These are phyloP conservation scores for Drechslerella stenobrocha DNA, from an alignment of 2,329 filamentous ascomycete genomes.

Conservation along the genomic window DNA sequence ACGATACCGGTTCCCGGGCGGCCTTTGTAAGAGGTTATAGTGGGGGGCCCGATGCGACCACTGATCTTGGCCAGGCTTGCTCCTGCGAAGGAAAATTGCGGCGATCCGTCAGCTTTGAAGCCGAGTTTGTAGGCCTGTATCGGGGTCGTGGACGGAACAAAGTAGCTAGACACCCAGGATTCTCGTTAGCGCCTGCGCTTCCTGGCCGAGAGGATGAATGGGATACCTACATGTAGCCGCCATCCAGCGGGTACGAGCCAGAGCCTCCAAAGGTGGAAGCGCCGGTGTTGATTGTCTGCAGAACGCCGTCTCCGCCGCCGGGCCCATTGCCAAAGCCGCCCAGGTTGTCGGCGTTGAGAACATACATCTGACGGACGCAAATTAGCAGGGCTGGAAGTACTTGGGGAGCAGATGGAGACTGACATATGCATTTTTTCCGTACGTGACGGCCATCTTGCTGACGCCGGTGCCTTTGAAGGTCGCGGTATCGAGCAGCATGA, in stretches of 20 bases:
- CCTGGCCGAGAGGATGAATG: constrained; percentile 30
- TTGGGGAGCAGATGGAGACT: constrained; percentile 57
- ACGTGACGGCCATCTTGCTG: constrained; percentile 54
- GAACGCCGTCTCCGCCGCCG: constrained; percentile 57
- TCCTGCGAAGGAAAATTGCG: constrained; percentile 39
- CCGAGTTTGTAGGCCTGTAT: constrained; percentile 55
- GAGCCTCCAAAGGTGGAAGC: constrained; percentile 60
- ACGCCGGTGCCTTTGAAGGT: constrained; percentile 53
- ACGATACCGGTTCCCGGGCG: constrained; percentile 56
- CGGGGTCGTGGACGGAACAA: constrained; percentile 45
- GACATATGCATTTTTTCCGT: constrained; percentile 58
- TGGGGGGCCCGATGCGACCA: constrained; percentile 49
- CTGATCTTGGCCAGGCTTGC: constrained; percentile 22
- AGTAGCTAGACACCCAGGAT: constrained; percentile 16
- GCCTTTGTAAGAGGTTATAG: constrained; percentile 56
- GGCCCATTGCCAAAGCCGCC: constrained; percentile 54
- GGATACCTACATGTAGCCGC: constrained; percentile 61
- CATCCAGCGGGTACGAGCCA: constrained; percentile 60
- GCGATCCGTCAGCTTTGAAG: constrained; percentile 51
- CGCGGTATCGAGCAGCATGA: constrained; percentile 58
- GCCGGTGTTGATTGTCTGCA: constrained; percentile 58
- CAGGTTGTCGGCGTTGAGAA: constrained; percentile 54
- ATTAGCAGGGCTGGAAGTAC: constrained; percentile 54
- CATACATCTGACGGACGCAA: constrained; percentile 53
- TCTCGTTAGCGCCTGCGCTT: constrained; percentile 3